Evolutionary conservation across 2,329 filamentous ascomycete species (phyloP), one percentile per base, ranked within the genome.

Genomic region (Cladobotryum mycophilum): DNA sequence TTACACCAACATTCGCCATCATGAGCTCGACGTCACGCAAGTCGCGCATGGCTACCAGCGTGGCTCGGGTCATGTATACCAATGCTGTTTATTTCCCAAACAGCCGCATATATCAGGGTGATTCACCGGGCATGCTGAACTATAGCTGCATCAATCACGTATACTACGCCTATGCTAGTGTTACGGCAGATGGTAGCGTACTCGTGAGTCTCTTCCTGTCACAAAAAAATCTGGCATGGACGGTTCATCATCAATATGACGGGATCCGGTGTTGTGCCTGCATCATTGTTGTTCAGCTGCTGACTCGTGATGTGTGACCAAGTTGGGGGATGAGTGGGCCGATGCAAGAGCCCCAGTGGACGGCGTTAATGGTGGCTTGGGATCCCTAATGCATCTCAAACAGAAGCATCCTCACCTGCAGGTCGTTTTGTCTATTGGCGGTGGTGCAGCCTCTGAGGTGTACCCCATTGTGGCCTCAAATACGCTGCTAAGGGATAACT

Each of bases 61-160:
- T 70, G 51, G 59, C 65, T 33, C 64, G 65, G 53, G 72, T 82
- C 54, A 79, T 81, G 70, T 79, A 75, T 63, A 80, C 80, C 61
- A 93, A 93, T 67, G 88, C 85, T 18, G 85, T 89, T 15, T 93
- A 92, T 70, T 93, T 89, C 66, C 86, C 87, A n/a, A 92, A 89
- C 68, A 83, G 81, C 71, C 76, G 83, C 52, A 80, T 89, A 58
- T 89, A 90, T 68, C 76, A 78, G 51, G 80, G 84, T 56, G 81
- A 88, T 60, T 86, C 86, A 14, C 88, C 88, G 0, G 86, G 81
- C 1, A 82, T 82, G 49, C 72, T 92, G 62, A 87, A 88, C 64
- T 82, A 89, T 65, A 81, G 81, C 57, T 88, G 85, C 61, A 83
- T 92, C 60, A 90, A 85, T 58, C 85, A 89, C 62, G 82, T 91